phyloP scores from a whole-genome alignment of 345 rosid species.

The Toxicodendron radicans region DNA sequence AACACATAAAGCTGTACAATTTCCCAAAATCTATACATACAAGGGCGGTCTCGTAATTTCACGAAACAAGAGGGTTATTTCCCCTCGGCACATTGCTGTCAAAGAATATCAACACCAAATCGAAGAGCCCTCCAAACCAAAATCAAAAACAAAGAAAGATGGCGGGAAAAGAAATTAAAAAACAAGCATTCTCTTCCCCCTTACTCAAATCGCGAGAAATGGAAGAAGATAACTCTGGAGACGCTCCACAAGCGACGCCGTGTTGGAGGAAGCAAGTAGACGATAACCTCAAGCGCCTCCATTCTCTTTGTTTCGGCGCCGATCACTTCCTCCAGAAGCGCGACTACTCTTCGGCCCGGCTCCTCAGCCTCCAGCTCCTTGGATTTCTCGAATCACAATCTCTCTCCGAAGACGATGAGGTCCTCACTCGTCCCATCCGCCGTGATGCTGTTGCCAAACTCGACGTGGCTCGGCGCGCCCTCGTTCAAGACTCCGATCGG shows the following conservation, averaged over 20 bases:
- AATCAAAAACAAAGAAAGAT: slow-evolving; percentile 7
- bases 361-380: slow-evolving; percentile 77
- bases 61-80: not conserved
- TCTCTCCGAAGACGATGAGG: slow-evolving; percentile 52
- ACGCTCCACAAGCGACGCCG: slow-evolving; percentile 6
- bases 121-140: not conserved
- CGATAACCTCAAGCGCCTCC: slow-evolving; percentile 79
- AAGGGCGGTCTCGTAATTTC: slow-evolving; percentile 8
- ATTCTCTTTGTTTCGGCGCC: slow-evolving; percentile 78
- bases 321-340: slow-evolving; percentile 66
- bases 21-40: not conserved
- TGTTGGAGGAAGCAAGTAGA: slow-evolving; percentile 78
- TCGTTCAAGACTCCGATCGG: slow-evolving; percentile 78
- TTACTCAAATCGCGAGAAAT: slow-evolving; percentile 32
- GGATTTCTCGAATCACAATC: slow-evolving; percentile 89
- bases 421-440: slow-evolving; percentile 65
- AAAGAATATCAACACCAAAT: not conserved
- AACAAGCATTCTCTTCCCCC: slow-evolving; percentile 33
- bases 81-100: not conserved
- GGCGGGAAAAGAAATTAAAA: slow-evolving; percentile 52
- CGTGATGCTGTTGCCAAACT: slow-evolving; percentile 64
- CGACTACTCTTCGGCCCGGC: slow-evolving; percentile 67
- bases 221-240: slow-evolving; percentile 29
- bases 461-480: slow-evolving; percentile 56
- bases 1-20: too few species aligned